Conservation (phyloP, 2,329 filamentous ascomycete genomes). For the Fusarium duplospermum region DNA sequence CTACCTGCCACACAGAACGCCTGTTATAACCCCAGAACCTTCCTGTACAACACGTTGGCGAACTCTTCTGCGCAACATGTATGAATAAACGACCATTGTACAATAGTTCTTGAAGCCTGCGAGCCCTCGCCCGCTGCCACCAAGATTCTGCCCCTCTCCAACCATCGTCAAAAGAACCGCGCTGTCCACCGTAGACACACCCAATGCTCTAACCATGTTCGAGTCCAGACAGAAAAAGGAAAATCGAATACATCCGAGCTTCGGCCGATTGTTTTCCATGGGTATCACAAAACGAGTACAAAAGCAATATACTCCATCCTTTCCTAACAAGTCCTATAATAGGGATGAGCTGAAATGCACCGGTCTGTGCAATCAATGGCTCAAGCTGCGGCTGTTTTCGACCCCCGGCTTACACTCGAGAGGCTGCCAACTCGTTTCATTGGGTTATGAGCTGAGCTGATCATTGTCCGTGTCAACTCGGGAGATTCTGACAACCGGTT, state of each 20-base stretch:
- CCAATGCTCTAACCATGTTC: slow-evolving; percentile 28
- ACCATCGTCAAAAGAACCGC: slow-evolving; percentile 27
- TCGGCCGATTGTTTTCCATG: slow-evolving; percentile 45
- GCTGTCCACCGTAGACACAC: slow-evolving; percentile 18
- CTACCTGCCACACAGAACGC: slow-evolving; percentile 34
- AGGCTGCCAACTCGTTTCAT: slow-evolving; percentile 50
- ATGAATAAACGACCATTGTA: slow-evolving; percentile 40
- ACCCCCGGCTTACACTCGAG: slow-evolving; percentile 46
- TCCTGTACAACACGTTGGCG: slow-evolving; percentile 40
- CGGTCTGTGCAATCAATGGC: slow-evolving; percentile 6
- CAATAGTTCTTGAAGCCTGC: slow-evolving; percentile 35
- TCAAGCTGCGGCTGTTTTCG: slow-evolving; percentile 52
- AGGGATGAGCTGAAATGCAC: slow-evolving; percentile 24
- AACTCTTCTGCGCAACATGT: slow-evolving; percentile 35
- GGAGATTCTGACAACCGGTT: slow-evolving; percentile 54
- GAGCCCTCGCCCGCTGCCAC: slow-evolving; percentile 23
- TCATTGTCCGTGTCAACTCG: slow-evolving; percentile 55
- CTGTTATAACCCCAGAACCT: slow-evolving; percentile 24
- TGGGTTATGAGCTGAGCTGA: slow-evolving; percentile 48
- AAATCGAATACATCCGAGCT: slow-evolving; percentile 36
- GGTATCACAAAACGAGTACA: slow-evolving; percentile 54
- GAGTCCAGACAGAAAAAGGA: slow-evolving; percentile 36
- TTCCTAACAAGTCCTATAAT: slow-evolving; percentile 26
- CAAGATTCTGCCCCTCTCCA: slow-evolving; percentile 29
- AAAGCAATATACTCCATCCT: slow-evolving; percentile 42